These are phyloP conservation scores for Petunia hybrid DNA, from an alignment of 305 asterid species.

Conservation along the genomic window DNA sequence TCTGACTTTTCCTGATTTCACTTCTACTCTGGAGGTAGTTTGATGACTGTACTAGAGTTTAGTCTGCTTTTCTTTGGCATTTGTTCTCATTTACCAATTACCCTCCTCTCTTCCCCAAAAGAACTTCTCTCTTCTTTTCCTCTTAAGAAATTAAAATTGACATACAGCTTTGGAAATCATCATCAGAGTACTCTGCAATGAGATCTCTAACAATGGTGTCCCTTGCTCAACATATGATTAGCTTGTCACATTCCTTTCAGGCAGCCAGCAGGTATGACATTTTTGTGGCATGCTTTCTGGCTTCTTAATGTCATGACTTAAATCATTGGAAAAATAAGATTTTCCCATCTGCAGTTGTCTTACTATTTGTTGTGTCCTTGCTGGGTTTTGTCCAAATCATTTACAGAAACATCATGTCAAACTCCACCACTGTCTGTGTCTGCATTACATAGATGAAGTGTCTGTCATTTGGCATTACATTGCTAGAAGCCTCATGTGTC, in stretches of 20 bases:
- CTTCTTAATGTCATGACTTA: background rate
- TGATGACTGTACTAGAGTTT: conserved; percentile 33
- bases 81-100: background rate
- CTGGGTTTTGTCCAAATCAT: background rate
- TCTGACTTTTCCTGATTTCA: conserved; percentile 77
- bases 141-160: conserved; percentile 46
- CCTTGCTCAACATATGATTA: conserved; percentile 94
- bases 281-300: conserved; percentile 24
- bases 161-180: conserved; percentile 93
- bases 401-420: background rate
- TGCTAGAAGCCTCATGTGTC: conserved; percentile 2
- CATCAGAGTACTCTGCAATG: conserved; percentile 92
- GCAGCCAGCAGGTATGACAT: conserved; percentile 82
- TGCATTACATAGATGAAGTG: conserved; percentile 23
- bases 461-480: conserved; percentile 25
- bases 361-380: conserved; percentile 16
- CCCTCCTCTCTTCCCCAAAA: conserved; percentile 8
- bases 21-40: conserved; percentile 83
- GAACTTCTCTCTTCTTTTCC: conserved; percentile 27
- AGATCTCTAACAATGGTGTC: conserved; percentile 97
- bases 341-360: conserved; percentile 16
- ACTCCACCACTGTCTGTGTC: conserved; percentile 7
- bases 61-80: background rate
- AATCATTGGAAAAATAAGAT: background rate
- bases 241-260: conserved; percentile 82